phyloP scores from a whole-genome alignment of 768 basidiomycete species.

The Tricholoma flavovirens region DNA sequence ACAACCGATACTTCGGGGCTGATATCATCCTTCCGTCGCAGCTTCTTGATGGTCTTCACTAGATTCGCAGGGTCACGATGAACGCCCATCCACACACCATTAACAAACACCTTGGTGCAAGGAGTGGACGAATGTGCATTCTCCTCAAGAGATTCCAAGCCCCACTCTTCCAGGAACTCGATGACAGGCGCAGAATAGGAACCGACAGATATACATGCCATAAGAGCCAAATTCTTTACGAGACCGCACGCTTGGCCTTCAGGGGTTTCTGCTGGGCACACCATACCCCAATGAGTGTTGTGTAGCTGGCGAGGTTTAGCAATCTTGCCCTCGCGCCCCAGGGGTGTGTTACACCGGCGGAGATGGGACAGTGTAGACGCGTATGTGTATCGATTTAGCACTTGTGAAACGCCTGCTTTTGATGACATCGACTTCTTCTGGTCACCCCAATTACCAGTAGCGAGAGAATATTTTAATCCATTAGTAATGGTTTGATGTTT shows the following conservation, averaged over 20 bases:
- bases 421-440: constrained; percentile 98
- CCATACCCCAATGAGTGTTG: constrained; percentile 99
- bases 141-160: constrained; percentile 90
- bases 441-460: constrained; percentile 99
- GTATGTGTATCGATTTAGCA: constrained; percentile 97
- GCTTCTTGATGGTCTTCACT: constrained; percentile 87
- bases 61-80: constrained; percentile 92
- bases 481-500: constrained; percentile 98
- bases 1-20: constrained; percentile 96
- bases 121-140: constrained; percentile 81
- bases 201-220: constrained; percentile 97
- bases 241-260: constrained; percentile 99
- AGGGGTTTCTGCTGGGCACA: constrained; percentile 98
- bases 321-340: constrained; percentile 98
- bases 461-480: constrained; percentile 95
- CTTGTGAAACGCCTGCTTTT: constrained; percentile 98
- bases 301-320: constrained; percentile 98
- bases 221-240: constrained; percentile 96
- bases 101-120: constrained; percentile 96
- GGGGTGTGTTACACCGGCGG: constrained; percentile 95
- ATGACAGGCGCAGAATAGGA: constrained; percentile 94
- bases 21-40: constrained; percentile 92
- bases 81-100: constrained; percentile 99
- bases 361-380: constrained; percentile 97
- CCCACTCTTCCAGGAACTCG: constrained; percentile 99